Percentiles rank a stretch among this genome's conserved stretches.
These are phyloP conservation scores for Tilletia indica DNA, from an alignment of 1,284 basidiomycete species.

Conservation along the genomic window DNA sequence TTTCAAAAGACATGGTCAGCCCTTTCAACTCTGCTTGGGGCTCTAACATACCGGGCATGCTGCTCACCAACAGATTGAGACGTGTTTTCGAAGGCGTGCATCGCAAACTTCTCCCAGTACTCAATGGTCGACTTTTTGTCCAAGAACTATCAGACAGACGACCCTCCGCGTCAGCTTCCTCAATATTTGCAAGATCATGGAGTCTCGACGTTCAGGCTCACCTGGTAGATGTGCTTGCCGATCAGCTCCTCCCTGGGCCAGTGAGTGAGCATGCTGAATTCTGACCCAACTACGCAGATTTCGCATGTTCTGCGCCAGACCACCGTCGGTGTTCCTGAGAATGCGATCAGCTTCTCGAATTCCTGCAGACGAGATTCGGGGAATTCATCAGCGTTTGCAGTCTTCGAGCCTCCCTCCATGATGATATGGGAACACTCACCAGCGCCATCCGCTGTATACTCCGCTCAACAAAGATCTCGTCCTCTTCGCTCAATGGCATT, in stretches of 20 bases:
- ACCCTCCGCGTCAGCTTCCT: not conserved
- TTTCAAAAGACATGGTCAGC: not conserved
- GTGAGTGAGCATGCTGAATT: constrained; percentile 85
- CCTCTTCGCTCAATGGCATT: constrained; percentile 51
- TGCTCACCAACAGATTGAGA: constrained; percentile 43
- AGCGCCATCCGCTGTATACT: constrained; percentile 90
- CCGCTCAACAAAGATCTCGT: constrained; percentile 75
- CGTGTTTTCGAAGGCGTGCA: constrained; percentile 54
- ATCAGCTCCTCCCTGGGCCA: constrained; percentile 50
- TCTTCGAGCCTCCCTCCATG: too few species aligned
- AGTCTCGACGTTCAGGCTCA: not conserved
- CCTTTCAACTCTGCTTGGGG: not conserved
- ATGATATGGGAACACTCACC: constrained; percentile 60
- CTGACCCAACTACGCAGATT: constrained; percentile 90
- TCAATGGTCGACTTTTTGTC: constrained; percentile 51
- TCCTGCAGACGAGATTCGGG: constrained; percentile 63
- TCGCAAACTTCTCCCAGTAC: constrained; percentile 55
- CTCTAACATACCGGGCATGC: not conserved
- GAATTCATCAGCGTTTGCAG: not conserved
- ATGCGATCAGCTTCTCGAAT: constrained; percentile 92
- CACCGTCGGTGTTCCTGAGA: constrained; percentile 98
- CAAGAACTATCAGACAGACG: constrained; percentile 33
- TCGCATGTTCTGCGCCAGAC: constrained; percentile 97
- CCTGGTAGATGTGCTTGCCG: constrained; percentile 52
- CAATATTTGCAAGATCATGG: not conserved